Conservation (phyloP, 169 alveolate species). For the Plasmodium fragile region DNA sequence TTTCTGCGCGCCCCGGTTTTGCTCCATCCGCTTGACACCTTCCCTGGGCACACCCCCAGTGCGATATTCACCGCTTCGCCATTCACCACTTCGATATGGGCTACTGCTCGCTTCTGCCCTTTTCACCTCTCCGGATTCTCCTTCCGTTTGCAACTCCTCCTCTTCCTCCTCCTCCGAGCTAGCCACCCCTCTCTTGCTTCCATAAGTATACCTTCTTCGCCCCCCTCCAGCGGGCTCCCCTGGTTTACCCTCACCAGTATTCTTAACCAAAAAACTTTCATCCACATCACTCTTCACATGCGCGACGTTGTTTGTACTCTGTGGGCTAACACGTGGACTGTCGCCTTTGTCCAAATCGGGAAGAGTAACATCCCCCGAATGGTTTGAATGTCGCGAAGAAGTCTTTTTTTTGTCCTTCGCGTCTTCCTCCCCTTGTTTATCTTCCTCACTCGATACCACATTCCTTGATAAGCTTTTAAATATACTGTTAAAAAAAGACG, state of each 20-base stretch:
- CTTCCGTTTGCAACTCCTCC: background rate
- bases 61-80: background rate
- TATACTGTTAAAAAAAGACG: conserved; percentile 47
- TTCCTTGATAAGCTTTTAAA: conserved; percentile 34
- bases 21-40: background rate
- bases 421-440: background rate
- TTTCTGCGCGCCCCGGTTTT: background rate
- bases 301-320: background rate
- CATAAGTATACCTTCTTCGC: background rate
- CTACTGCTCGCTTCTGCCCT: background rate
- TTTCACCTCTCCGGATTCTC: background rate
- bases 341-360: background rate
- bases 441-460: background rate
- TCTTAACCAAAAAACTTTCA: background rate
- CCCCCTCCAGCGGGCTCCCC: background rate
- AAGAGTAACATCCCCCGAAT: background rate
- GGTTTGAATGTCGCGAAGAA: background rate
- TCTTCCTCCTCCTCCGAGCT: background rate
- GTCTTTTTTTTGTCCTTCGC: background rate
- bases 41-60: background rate
- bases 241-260: background rate
- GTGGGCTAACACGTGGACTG: background rate
- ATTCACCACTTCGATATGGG: background rate
- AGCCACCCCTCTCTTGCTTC: background rate
- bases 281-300: background rate